Base-by-base conservation (phyloP, 2,329 filamentous ascomycete genomes). In the Penicillium paneum region DNA sequence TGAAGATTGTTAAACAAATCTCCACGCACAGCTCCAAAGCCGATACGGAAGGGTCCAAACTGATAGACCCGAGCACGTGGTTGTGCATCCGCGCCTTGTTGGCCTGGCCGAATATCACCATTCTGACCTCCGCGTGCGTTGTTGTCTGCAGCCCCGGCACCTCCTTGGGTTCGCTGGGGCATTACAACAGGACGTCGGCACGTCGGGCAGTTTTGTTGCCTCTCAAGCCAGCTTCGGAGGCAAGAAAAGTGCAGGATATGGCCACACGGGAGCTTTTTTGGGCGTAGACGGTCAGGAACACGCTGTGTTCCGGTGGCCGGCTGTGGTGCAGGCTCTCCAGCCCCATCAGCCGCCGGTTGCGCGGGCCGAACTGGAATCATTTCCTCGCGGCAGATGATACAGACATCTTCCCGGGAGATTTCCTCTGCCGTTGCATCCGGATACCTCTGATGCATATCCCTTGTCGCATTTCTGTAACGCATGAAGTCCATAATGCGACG, bases 381-480 rank as follows among this genome's bases (percentile, higher is more conserved):
- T 61, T 95, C 90, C 71, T 99, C 94, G 57, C 94, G 86, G 73
- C 94, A 99, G 52, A 99, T 96, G 64, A 99, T 99, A 73, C 94
- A 99, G 3, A 94, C 95, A 66, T 95, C 91, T 70, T 97, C 93
- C 45, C 89, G 82, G 28, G 81, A 79, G 24, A 99, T 83, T 61
- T 99, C 93, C 62, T 95, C 90, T 2, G 83, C 81, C 1, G 90
- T 96, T 1, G 94, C 94, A 70, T 99, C 94, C 5, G 90, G 89
- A 69, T 97, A 97, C 65, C 84, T 79, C 56, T 84, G 84, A 68
- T 96, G 94, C 91, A 99, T 97, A 69, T 97, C 91, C 62, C 88
- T 83, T 3, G 96, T 91, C 2, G 94, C 94, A 66, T 91, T 91
- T 54, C 92, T 87, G 71, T 97, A 99, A 56, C 90, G 86, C 60